Percentiles rank a stretch among this genome's conserved stretches.
Conservation (phyloP, 2,329 filamentous ascomycete species). For the Cordyceps cateniannulata region DNA sequence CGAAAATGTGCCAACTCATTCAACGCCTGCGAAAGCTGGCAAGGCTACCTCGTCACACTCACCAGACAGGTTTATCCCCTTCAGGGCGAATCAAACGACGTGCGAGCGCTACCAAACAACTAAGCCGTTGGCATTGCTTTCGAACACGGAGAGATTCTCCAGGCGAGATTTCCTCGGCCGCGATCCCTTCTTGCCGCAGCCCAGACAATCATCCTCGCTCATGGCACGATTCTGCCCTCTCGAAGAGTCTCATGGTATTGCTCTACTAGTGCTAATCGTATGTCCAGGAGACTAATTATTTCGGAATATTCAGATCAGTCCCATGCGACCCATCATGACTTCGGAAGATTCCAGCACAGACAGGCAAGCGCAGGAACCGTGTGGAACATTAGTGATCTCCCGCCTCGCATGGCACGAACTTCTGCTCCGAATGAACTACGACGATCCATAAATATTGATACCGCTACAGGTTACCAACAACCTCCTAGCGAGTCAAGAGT, state of each 20-base stretch:
- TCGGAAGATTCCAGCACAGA: conserved; percentile 21
- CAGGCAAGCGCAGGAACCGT: conserved; percentile 62
- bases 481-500: conserved; percentile 44
- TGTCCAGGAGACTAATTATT: not conserved
- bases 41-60: conserved; percentile 17
- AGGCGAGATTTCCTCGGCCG: conserved; percentile 34
- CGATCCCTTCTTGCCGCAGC: conserved; percentile 34
- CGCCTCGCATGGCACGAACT: conserved; percentile 47
- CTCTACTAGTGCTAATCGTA: not conserved
- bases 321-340: not conserved
- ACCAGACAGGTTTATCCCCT: conserved; percentile 47
- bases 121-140: conserved; percentile 36
- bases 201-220: not conserved
- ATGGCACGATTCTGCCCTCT: not conserved
- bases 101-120: conserved; percentile 41
- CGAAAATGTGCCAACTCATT: not conserved
- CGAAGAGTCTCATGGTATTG: not conserved
- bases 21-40: not conserved
- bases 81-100: conserved; percentile 29
- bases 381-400: conserved; percentile 71
- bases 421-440: not conserved
- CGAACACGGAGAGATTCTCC: conserved; percentile 36
- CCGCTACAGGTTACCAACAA: conserved; percentile 43
- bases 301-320: not conserved
- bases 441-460: not conserved